Base-by-base conservation (phyloP, 2,329 filamentous ascomycete species). In the Aspergillus chevalieri region DNA sequence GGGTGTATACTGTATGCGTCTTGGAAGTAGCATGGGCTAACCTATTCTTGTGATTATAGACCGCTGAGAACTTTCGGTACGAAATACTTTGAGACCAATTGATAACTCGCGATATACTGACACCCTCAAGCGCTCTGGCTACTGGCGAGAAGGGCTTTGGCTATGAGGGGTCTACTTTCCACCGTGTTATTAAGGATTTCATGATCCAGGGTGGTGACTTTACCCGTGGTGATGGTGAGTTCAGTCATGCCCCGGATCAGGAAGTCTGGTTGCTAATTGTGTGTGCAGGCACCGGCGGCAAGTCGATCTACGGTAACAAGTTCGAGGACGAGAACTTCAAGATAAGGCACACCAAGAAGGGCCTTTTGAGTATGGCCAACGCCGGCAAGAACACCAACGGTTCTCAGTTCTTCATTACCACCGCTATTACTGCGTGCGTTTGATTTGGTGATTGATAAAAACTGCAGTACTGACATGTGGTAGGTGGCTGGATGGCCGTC, bases 131-230 rank as follows among this genome's bases (percentile, higher is more conserved):
- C 49, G 81, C 80, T 66, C 71, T 85, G 50, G 80, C 81, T 55
- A 85, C 82, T 49, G 82, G 82, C 60, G 80, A 85, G 73, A 81
- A 84, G 70, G 82, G 82, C 61, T 85, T 79, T 60, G 82, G 82
- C 42, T 86, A 85, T 64, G 76, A 85, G 68, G 80, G 80, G 46
- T 84, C 81, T 38, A 75, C 73, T 54, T 86, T 86, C 77, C 83
- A 86, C 75, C 81, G 83, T 63, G 81, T 86, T 56, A 86, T 86
- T 73, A 82, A 83, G 70, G 67, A 80, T 53, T 86, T 86, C 71
- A 85, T 86, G 82, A 83, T 86, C 56, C 82, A 85, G 69, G 83
- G 82, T 61, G 83, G 82, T 67, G 82, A 85, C 66, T 85, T 85
- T 69, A 85, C 82, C 56, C 76, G 74, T 24, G 78, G 78, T 43